These are phyloP conservation scores for Zygotorulaspora danielsina DNA, from an alignment of 805 yeast species.

Conservation along the genomic window DNA sequence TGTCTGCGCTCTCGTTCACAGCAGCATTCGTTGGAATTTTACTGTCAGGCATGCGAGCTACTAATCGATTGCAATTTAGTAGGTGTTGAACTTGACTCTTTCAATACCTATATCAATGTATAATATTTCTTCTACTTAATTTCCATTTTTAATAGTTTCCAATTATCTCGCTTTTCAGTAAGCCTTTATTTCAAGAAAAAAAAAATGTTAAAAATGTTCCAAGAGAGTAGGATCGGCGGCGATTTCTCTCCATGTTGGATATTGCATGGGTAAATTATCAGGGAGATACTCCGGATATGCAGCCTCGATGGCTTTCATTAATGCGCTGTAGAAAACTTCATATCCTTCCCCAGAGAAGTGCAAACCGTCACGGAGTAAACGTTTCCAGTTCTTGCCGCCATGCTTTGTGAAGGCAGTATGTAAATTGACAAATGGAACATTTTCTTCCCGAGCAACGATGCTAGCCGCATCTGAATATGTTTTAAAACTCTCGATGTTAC, in stretches of 20 bases:
- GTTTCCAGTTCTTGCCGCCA: constrained; percentile 39
- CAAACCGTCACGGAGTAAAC: constrained; percentile 50
- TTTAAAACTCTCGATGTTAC: constrained; percentile 45
- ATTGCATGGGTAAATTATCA: constrained; percentile 35
- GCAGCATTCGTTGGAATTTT: not conserved
- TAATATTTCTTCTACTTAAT: too few species aligned
- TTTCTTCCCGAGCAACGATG: constrained; percentile 42
- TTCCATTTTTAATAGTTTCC: too few species aligned
- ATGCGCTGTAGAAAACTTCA: constrained; percentile 43
- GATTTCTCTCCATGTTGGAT: constrained; percentile 43
- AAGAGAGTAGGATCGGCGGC: constrained; percentile 2
- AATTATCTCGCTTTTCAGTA: not conserved
- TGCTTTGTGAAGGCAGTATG: constrained; percentile 41
- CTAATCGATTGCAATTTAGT: not conserved
- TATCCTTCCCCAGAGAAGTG: constrained; percentile 58
- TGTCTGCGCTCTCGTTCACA: not conserved
- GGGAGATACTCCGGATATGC: constrained; percentile 49
- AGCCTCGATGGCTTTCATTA: constrained; percentile 38
- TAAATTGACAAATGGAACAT: constrained; percentile 57
- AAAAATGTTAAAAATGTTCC: not conserved
- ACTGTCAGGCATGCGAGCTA: not conserved
- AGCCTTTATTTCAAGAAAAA: constrained; percentile 5
- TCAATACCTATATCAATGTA: too few species aligned
- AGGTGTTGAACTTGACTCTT: too few species aligned
- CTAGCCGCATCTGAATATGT: constrained; percentile 50